A percentile compares a stretch with the other conserved stretches of the same genome.
Conservation (phyloP, 495 filamentous ascomycete species). For the Xylaria telfairii region DNA sequence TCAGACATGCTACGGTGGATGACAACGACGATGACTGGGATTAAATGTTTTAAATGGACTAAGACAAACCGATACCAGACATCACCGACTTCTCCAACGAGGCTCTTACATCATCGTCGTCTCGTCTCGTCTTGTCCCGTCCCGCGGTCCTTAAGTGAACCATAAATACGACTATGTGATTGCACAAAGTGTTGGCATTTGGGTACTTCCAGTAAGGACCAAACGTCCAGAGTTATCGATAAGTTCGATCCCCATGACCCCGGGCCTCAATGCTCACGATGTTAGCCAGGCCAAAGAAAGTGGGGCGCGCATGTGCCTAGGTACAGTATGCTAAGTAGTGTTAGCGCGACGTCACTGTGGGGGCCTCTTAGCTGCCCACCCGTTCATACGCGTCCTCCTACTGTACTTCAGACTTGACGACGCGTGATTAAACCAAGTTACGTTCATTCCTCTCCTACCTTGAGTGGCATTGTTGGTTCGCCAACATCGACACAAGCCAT, state of each 20-base stretch:
- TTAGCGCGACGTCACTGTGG: conserved; percentile 26
- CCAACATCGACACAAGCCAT: conserved; percentile 30
- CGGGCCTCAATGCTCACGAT: not conserved
- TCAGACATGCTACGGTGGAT: conserved; percentile 51
- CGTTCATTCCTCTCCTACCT: not conserved
- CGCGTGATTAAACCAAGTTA: conserved; percentile 3
- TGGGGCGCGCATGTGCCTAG: not conserved
- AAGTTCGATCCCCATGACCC: not conserved
- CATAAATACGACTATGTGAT: conserved; percentile 12
- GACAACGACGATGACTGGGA: conserved; percentile 85
- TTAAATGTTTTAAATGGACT: conserved; percentile 43
- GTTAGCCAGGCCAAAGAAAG: not conserved
- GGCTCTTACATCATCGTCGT: not conserved
- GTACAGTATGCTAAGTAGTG: not conserved
- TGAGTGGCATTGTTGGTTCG: conserved; percentile 3
- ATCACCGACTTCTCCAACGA: not conserved
- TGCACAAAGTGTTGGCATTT: not conserved
- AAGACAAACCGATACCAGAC: conserved; percentile 8
- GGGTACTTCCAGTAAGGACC: not conserved
- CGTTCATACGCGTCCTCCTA: not conserved
- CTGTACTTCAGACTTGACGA: not conserved
- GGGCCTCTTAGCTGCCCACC: conserved; percentile 2
- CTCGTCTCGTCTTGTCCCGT: not conserved
- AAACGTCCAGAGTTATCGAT: not conserved
- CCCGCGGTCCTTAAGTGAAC: not conserved